These are phyloP conservation scores for Cryptococcus depauperatus DNA, from an alignment of 1,284 basidiomycete genomes.

Conservation along the genomic window DNA sequence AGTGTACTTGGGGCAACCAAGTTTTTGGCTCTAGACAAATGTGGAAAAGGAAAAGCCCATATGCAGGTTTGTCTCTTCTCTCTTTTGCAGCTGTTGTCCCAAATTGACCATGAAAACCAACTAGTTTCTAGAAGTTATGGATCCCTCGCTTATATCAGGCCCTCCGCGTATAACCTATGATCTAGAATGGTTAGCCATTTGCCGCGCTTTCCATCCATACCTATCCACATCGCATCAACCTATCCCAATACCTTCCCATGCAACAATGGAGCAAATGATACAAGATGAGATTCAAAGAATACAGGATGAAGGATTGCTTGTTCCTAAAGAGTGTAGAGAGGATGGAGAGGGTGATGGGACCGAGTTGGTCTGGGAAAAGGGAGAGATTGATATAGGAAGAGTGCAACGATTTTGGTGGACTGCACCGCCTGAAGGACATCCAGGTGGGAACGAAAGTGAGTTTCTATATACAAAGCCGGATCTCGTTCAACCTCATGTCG, in stretches of 20 bases:
- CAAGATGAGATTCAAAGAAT: slow-evolving; percentile 62
- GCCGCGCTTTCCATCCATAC: slow-evolving; percentile 72
- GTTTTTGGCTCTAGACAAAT: slow-evolving; percentile 92
- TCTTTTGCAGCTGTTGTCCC: neutral
- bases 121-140: slow-evolving; percentile 63
- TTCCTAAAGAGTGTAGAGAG: slow-evolving; percentile 14
- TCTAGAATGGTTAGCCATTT: slow-evolving; percentile 88
- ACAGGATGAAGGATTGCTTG: slow-evolving; percentile 32
- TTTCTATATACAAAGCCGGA: too few relatives aligned
- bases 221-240: slow-evolving; percentile 53
- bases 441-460: slow-evolving; percentile 39
- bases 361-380: slow-evolving; percentile 26
- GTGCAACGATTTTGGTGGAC: slow-evolving; percentile 67
- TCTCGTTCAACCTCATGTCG: neutral
- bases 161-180: slow-evolving; percentile 58
- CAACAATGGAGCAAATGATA: slow-evolving; percentile 55
- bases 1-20: slow-evolving; percentile 50
- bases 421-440: slow-evolving; percentile 54
- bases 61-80: slow-evolving; percentile 59
- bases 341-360: slow-evolving; percentile 19
- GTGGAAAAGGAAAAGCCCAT: slow-evolving; percentile 69
- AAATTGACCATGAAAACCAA: neutral
- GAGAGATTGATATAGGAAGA: slow-evolving; percentile 48
- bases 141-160: slow-evolving; percentile 24
- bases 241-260: slow-evolving; percentile 57